These are phyloP conservation scores for Dalbergia cultrata DNA, from an alignment of 306 rosid genomes.

Conservation along the genomic window DNA sequence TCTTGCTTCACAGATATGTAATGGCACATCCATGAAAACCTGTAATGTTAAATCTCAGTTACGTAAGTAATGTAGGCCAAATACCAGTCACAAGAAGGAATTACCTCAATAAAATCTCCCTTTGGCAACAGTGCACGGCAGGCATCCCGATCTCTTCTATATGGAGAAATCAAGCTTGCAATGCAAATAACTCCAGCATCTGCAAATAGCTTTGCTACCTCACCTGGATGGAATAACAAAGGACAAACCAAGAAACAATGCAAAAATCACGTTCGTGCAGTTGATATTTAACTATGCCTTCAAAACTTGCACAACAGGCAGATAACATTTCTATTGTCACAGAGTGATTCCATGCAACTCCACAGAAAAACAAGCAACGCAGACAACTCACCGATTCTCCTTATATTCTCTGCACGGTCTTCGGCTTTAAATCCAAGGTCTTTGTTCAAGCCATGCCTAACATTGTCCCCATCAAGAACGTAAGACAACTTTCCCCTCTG, in stretches of 20 bases:
- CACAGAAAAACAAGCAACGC: not conserved
- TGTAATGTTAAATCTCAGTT: constrained; percentile 38
- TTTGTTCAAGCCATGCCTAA: constrained; percentile 79
- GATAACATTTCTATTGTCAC: not conserved
- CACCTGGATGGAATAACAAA: constrained; percentile 54
- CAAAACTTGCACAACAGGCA: constrained; percentile 12
- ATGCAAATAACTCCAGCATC: constrained; percentile 84
- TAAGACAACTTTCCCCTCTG: constrained; percentile 69
- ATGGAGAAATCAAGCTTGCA: constrained; percentile 86
- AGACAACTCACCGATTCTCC: constrained; percentile 73
- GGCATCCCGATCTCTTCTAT: constrained; percentile 72
- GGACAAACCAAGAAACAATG: not conserved
- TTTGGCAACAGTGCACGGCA: constrained; percentile 73
- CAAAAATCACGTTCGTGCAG: not conserved
- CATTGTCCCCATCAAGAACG: constrained; percentile 84
- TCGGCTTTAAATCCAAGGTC: constrained; percentile 74
- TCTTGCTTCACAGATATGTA: constrained; percentile 72
- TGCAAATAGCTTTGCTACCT: constrained; percentile 85
- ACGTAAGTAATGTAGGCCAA: constrained; percentile 16
- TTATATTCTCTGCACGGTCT: constrained; percentile 81
- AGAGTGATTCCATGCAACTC: constrained; percentile 1
- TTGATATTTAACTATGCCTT: not conserved
- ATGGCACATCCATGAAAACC: constrained; percentile 86
- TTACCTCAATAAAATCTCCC: constrained; percentile 80
- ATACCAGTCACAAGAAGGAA: constrained; percentile 6